Percentiles rank a stretch among this genome's conserved stretches.
Evolutionary conservation across 768 basidiomycete genomes (phyloP).

Genomic region (Amanita rubescens): DNA sequence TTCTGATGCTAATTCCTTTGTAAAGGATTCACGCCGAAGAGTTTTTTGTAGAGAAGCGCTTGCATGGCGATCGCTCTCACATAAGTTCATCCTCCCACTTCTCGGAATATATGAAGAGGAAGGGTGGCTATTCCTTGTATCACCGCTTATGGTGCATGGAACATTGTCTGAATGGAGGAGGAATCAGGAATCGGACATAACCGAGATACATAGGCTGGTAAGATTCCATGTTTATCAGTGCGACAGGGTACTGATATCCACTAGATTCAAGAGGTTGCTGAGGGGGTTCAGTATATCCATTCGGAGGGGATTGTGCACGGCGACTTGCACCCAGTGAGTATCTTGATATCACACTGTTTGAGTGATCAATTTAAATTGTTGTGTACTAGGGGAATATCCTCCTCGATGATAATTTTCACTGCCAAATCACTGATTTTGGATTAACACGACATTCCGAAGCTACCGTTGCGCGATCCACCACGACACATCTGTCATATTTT

Average conservation of each 20-base stretch:
- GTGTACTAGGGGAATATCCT: neutral
- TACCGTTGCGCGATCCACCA: neutral
- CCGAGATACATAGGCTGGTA: constrained; percentile 1
- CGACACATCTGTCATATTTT: neutral
- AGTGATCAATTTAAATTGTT: neutral
- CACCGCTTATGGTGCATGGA: neutral
- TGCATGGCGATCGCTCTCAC: neutral
- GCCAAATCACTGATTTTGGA: neutral
- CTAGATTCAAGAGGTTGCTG: neutral
- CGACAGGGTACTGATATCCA: neutral
- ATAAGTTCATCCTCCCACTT: neutral
- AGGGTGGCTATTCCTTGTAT: neutral
- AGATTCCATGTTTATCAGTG: neutral
- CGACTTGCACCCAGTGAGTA: neutral
- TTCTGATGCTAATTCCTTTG: neutral
- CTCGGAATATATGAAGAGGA: neutral
- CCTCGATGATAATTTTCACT: neutral
- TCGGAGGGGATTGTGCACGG: constrained; percentile 3
- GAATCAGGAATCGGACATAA: too few species aligned
- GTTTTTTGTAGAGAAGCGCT: neutral
- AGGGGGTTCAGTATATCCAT: constrained; percentile 2
- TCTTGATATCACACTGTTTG: neutral
- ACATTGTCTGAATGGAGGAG: neutral
- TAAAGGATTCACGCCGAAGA: neutral
- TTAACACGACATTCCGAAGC: too few species aligned